Base-by-base conservation (phyloP, 208 protist species). In the Acanthamoeba sp. region DNA sequence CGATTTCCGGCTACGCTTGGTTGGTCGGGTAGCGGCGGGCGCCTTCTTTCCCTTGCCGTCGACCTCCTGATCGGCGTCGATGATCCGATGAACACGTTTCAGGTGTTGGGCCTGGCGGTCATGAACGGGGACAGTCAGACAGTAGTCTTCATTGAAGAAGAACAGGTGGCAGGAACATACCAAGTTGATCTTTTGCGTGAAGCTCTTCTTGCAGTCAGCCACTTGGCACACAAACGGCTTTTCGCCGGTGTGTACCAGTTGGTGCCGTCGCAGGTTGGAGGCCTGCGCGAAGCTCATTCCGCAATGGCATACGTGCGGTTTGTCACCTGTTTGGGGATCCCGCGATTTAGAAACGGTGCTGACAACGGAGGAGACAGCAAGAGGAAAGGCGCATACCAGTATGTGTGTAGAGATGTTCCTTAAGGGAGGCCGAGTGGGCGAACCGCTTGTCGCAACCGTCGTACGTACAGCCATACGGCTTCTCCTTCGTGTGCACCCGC, bases 401-500 rank as follows among this genome's bases (percentile, higher is more conserved):
- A 18, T 91, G 85, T 34, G 85, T 91, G 57, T 91, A 55, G 27
- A 91, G 50, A 24, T 91, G 85, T 38, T 91, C 85, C 34, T 91
- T 91, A 36, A 91, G 59, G 36, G 85, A 91, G 55, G 85, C 85
- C 10, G 57, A 73, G 36, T 91, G 85, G 14, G 85, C 85, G 40
- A 91, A 91, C 14, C 85, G 50, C 57, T 91, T 91, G 4, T 73
- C 55, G n/a, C 85, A 91, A 55, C 85, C 85, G 12, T 64, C 57
- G 57, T 73, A 52, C 20, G 85, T 91, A 71, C 85, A 91, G 57
- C 38, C 48, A 32, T 91, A 91, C 5, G 85, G 85, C 85, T 91
- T 91, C 57, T 91, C 85, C 57, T 91, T 91, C 22, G 85, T 91
- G 42, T 91, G 85, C 2, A 91, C 85, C 7, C 85, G 85, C 32